Evolutionary conservation across 495 filamentous ascomycete genomes (phyloP).

Genomic region (Cladorrhinum samala): DNA sequence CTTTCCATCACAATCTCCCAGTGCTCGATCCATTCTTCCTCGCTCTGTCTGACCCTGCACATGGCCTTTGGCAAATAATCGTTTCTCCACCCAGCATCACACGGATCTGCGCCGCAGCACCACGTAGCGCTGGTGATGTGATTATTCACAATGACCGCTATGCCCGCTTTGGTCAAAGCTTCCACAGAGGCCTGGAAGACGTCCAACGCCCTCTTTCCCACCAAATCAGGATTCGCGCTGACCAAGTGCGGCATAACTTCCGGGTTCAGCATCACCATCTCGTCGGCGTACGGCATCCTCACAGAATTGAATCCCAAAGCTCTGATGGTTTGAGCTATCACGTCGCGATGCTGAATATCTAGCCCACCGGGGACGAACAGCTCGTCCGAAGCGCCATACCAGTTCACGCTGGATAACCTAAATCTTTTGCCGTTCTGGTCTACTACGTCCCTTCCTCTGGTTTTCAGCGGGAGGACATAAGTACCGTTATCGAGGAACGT

Average conservation of each 20-base stretch:
- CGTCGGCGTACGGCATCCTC: conserved; percentile 55
- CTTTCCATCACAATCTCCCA: conserved; percentile 54
- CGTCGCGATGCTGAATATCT: conserved; percentile 49
- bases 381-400: conserved; percentile 58
- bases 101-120: conserved; percentile 56
- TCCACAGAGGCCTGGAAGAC: conserved; percentile 47
- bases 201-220: conserved; percentile 46
- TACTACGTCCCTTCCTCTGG: conserved; percentile 49
- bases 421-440: conserved; percentile 45
- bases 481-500: conserved; percentile 30
- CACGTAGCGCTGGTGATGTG: conserved; percentile 57
- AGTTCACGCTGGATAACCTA: conserved; percentile 55
- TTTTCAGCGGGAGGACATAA: conserved; percentile 45
- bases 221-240: conserved; percentile 48
- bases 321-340: conserved; percentile 48
- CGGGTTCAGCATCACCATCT: conserved; percentile 52
- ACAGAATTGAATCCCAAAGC: conserved; percentile 58
- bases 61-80: conserved; percentile 44
- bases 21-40: conserved; percentile 53
- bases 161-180: conserved; percentile 49
- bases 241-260: conserved; percentile 41
- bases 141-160: conserved; percentile 56
- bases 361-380: conserved; percentile 54
- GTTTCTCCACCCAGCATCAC: conserved; percentile 54
- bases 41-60: conserved; percentile 49